Evolutionary conservation across 768 basidiomycete species (phyloP).

Genomic region (Xerocomus brunneocitrinus): DNA sequence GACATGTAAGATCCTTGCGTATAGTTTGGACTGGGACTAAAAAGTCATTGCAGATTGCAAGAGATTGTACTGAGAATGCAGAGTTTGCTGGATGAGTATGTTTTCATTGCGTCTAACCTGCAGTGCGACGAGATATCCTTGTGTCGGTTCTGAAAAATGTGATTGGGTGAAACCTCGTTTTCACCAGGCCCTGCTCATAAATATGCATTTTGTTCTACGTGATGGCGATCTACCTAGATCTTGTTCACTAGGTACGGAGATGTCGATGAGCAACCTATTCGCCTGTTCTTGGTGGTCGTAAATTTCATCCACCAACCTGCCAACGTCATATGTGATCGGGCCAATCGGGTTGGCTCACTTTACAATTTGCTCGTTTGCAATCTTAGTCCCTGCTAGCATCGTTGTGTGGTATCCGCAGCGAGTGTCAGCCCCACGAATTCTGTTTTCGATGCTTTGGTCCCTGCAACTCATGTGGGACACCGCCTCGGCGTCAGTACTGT

Average conservation of each 20-base stretch:
- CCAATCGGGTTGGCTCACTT: neutral
- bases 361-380: neutral
- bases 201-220: neutral
- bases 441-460: neutral
- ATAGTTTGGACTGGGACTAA: conserved; percentile 4
- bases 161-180: conserved; percentile 13
- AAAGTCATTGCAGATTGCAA: conserved; percentile 45
- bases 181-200: conserved; percentile 3
- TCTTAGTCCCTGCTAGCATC: no score
- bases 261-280: conserved; percentile 8
- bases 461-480: neutral
- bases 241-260: conserved; percentile 13
- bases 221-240: neutral
- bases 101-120: neutral
- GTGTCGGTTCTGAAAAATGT: conserved; percentile 17
- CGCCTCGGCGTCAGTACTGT: neutral
- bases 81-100: conserved; percentile 46
- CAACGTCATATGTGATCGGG: neutral
- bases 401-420: no score
- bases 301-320: neutral
- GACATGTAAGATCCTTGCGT: conserved; percentile 57
- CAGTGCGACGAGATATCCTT: conserved; percentile 8
- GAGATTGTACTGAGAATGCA: conserved; percentile 56
- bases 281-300: neutral
- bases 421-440: neutral